Conservation (phyloP, 108 stramenopile species). For the Fistulifera pelliculosa region DNA sequence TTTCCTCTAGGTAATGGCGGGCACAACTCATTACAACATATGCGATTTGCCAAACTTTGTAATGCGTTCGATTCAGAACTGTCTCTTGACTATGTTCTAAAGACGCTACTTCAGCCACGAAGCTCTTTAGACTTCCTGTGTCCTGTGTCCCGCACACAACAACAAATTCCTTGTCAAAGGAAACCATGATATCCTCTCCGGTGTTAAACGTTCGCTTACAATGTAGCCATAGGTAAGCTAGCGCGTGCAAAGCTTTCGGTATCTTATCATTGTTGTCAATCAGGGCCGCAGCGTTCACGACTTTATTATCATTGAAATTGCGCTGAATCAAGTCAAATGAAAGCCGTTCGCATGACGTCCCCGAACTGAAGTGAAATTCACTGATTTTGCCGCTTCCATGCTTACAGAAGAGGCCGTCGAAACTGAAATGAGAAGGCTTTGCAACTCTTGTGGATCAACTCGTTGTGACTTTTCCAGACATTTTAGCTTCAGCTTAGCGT, state of each 20-base stretch:
- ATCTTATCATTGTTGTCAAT: too few relatives aligned
- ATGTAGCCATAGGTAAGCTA: too few relatives aligned
- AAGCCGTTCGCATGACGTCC: not conserved
- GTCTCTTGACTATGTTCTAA: too few relatives aligned
- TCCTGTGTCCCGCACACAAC: not conserved
- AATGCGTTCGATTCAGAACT: constrained; percentile 11
- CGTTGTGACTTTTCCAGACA: not conserved
- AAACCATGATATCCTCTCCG: not conserved
- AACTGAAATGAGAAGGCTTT: not conserved
- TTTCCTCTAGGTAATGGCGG: not conserved
- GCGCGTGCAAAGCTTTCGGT: not conserved
- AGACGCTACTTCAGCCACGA: not conserved
- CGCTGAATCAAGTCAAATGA: too few relatives aligned
- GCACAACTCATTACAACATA: constrained; percentile 9
- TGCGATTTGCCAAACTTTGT: constrained; percentile 25
- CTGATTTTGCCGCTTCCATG: not conserved
- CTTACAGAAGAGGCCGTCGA: not conserved
- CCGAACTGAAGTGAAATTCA: not conserved
- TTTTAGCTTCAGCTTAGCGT: not conserved
- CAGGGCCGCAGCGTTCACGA: too few relatives aligned
- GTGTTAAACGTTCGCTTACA: not conserved
- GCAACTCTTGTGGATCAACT: not conserved
- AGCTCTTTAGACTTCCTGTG: not conserved
- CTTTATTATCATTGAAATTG: too few relatives aligned
- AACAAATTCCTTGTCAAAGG: not conserved